Percentiles rank a stretch among this genome's conserved stretches.
These are phyloP conservation scores for Aspergillus novofumigatus DNA, from an alignment of 2,329 filamentous ascomycete species.

Conservation along the genomic window DNA sequence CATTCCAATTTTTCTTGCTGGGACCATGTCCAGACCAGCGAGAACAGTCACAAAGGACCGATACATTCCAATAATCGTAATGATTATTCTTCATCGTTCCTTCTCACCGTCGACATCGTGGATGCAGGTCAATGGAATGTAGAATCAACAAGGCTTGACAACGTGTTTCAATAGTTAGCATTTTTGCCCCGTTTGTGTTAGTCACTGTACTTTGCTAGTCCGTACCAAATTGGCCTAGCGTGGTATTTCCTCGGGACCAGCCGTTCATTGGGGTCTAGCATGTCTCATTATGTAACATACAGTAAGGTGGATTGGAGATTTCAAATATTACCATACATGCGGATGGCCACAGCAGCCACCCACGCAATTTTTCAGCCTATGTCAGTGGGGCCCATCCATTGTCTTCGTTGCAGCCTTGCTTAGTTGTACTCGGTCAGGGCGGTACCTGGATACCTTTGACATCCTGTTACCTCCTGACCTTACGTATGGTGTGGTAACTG, in stretches of 20 bases:
- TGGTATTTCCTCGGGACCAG: background rate
- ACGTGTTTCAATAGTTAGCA: background rate
- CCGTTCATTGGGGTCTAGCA: background rate
- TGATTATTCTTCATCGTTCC: background rate
- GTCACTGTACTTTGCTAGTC: background rate
- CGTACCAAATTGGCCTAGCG: background rate
- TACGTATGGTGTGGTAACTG: background rate
- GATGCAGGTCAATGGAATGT: background rate
- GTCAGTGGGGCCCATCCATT: too few species aligned
- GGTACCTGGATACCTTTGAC: too few species aligned
- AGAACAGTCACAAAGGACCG: background rate
- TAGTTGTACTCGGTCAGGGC: too few species aligned
- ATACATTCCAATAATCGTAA: background rate
- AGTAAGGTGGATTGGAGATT: background rate
- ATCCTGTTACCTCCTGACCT: too few species aligned
- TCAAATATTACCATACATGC: background rate
- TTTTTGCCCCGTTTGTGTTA: background rate
- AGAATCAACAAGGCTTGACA: background rate
- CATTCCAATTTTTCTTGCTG: slow-evolving; percentile 1
- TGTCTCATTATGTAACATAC: background rate
- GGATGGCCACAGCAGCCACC: background rate
- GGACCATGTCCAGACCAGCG: background rate
- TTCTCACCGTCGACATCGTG: too few species aligned
- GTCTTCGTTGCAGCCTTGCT: background rate
- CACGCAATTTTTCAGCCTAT: background rate